phyloP scores from a whole-genome alignment of 2,329 filamentous ascomycete genomes.

The Periconia digitata region DNA sequence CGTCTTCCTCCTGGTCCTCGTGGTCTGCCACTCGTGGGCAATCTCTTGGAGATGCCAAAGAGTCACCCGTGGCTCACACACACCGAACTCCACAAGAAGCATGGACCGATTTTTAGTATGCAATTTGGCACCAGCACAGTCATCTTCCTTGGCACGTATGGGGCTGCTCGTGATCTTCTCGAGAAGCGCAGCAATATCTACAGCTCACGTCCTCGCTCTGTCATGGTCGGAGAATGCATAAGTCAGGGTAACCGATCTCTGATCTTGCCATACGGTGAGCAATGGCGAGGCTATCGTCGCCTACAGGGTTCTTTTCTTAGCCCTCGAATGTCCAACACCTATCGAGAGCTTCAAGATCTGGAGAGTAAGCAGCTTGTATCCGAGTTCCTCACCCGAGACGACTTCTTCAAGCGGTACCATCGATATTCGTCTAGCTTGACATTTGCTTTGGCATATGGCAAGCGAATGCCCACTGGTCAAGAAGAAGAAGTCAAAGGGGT shows the following conservation, averaged over 20 bases:
- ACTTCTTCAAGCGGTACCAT: neutral
- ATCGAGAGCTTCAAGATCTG: neutral
- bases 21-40: neutral
- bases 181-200: neutral
- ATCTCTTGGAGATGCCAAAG: neutral
- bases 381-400: neutral
- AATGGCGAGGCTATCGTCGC: neutral
- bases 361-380: neutral
- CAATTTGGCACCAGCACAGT: neutral
- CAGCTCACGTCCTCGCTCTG: neutral
- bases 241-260: neutral
- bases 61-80: neutral
- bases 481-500: neutral
- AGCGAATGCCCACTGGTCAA: neutral
- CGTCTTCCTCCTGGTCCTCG: neutral
- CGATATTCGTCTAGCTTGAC: neutral
- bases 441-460: neutral
- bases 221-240: slow-evolving; percentile 1
- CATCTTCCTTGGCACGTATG: neutral
- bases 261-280: neutral
- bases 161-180: neutral
- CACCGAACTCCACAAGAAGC: neutral
- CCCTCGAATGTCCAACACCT: neutral
- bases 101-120: neutral
- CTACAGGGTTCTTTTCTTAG: neutral